A percentile compares a stretch with the other conserved stretches of the same genome.
These are phyloP conservation scores for Amphicarpaea edgeworthii DNA, from an alignment of 306 rosid species.

Conservation along the genomic window DNA sequence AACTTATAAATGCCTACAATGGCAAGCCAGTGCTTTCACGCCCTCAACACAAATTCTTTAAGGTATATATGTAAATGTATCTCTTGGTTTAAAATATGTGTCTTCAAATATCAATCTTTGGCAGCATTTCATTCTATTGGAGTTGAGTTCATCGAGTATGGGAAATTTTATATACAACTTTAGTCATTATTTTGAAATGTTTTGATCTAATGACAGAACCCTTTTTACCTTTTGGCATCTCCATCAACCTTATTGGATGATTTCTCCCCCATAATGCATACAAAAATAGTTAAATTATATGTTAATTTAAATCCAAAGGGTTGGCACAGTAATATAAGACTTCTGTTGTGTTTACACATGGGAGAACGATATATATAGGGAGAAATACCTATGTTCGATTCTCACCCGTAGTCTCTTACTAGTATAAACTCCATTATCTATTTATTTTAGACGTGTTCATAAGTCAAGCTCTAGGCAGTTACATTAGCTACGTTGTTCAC, in stretches of 20 bases:
- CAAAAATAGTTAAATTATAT: no score
- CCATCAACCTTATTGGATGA: not conserved
- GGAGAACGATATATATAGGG: no score
- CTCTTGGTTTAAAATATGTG: not conserved
- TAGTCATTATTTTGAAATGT: not conserved
- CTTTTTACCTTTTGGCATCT: not conserved
- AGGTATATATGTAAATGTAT: constrained; percentile 52
- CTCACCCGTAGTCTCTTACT: no score
- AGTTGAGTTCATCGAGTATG: not conserved
- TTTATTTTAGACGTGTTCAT: not conserved
- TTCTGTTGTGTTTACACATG: no score
- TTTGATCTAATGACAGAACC: not conserved
- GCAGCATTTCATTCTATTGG: not conserved
- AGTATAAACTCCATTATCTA: not conserved
- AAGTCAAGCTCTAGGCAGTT: not conserved
- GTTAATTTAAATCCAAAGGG: no score
- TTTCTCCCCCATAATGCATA: not conserved
- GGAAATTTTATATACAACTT: not conserved
- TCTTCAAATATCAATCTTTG: not conserved
- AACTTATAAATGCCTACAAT: constrained; percentile 68
- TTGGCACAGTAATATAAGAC: no score
- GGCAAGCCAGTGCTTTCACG: constrained; percentile 88
- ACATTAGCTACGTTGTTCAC: not conserved
- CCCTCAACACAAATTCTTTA: constrained; percentile 79
- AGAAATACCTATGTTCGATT: no score